Evolutionary conservation across 257 asterid genomes (phyloP).

Genomic region (Solanum lignicaule): DNA sequence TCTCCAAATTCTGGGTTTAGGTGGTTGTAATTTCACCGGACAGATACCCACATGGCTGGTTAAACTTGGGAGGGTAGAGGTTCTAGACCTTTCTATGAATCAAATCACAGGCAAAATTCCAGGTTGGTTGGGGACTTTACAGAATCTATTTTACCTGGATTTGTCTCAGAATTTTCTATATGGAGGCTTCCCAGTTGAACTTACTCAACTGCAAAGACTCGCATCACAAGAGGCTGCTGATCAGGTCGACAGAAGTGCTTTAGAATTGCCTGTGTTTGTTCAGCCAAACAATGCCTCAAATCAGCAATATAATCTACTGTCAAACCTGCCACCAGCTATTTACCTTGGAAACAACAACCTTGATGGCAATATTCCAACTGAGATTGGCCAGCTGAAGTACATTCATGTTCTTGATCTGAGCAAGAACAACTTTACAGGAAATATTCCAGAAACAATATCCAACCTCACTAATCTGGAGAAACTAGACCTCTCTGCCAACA

Average conservation of each 20-base stretch:
- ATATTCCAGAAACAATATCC: slow-evolving; percentile 67
- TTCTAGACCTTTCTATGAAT: slow-evolving; percentile 64
- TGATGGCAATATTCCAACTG: slow-evolving; percentile 53
- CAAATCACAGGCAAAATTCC: slow-evolving; percentile 55
- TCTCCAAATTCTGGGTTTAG: slow-evolving; percentile 58
- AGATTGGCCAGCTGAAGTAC: slow-evolving; percentile 66
- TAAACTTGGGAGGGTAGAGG: slow-evolving; percentile 45
- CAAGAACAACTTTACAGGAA: slow-evolving; percentile 53
- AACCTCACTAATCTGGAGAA: slow-evolving; percentile 70
- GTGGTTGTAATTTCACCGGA: slow-evolving; percentile 71
- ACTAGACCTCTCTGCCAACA: slow-evolving; percentile 66
- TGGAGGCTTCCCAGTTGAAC: slow-evolving; percentile 60
- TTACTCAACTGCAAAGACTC: slow-evolving; percentile 40
- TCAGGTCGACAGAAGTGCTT: slow-evolving; percentile 39
- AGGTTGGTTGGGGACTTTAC: slow-evolving; percentile 58
- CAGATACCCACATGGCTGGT: slow-evolving; percentile 58
- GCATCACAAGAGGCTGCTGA: slow-evolving; percentile 43
- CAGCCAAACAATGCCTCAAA: slow-evolving; percentile 72
- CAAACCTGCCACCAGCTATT: slow-evolving; percentile 76
- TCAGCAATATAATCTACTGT: slow-evolving; percentile 70
- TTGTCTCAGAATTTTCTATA: slow-evolving; percentile 52
- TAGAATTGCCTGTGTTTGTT: slow-evolving; percentile 85
- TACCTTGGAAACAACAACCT: slow-evolving; percentile 53
- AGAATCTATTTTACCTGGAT: slow-evolving; percentile 79
- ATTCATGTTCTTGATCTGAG: slow-evolving; percentile 69